Conservation (phyloP, 2,329 filamentous ascomycete species). For the Arthroderma sp. region DNA sequence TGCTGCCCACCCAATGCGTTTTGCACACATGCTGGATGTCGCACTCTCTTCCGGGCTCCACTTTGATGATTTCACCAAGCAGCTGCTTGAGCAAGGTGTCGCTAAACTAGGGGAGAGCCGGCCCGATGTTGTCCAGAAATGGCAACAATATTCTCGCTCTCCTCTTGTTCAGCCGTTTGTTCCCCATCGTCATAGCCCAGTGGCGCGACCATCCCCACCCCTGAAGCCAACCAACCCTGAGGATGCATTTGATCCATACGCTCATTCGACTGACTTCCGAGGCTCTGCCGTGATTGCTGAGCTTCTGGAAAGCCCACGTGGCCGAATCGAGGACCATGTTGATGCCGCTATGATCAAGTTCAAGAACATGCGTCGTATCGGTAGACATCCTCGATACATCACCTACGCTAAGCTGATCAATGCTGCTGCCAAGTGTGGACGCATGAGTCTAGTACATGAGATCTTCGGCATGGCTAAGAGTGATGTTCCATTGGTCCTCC, state of each 20-base stretch:
- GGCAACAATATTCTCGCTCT: conserved; percentile 39
- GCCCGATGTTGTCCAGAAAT: conserved; percentile 38
- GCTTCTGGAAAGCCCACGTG: conserved; percentile 67
- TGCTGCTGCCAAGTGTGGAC: conserved; percentile 72
- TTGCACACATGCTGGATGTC: conserved; percentile 48
- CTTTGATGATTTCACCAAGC: conserved; percentile 43
- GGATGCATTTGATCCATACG: conserved; percentile 83
- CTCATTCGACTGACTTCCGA: conserved; percentile 80
- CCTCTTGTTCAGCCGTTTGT: conserved; percentile 31
- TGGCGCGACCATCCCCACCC: conserved; percentile 36
- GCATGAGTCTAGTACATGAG: conserved; percentile 69
- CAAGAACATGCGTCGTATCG: conserved; percentile 83
- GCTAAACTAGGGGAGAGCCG: conserved; percentile 36
- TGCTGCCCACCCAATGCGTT: conserved; percentile 45
- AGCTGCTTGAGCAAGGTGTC: conserved; percentile 46
- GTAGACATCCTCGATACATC: conserved; percentile 86
- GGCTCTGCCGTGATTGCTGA: conserved; percentile 85
- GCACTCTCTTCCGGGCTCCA: conserved; percentile 40
- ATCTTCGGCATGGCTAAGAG: conserved; percentile 78
- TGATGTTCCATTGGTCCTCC: conserved; percentile 71
- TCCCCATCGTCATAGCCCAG: conserved; percentile 27
- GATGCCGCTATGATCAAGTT: conserved; percentile 72
- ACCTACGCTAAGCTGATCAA: conserved; percentile 93
- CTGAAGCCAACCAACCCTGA: conserved; percentile 52
- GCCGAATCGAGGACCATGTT: conserved; percentile 58